Conservation (phyloP, 495 filamentous ascomycete species). For the Penicillium salamii region DNA sequence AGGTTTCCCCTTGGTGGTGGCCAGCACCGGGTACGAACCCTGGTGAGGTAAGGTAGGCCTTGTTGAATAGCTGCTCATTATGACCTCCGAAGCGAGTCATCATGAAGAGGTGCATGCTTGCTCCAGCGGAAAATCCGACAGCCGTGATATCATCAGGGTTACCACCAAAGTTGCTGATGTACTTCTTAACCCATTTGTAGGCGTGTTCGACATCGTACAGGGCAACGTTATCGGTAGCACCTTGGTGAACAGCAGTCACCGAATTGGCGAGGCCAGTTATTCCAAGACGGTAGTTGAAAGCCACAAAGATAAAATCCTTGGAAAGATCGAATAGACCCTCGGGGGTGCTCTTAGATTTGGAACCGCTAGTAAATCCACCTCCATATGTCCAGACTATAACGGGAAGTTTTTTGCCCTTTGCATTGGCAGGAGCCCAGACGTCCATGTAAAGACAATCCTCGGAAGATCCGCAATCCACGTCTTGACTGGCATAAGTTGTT, state of each 20-base stretch:
- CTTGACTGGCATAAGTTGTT: conserved; percentile 36
- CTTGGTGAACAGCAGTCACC: conserved; percentile 23
- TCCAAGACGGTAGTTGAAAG: conserved; percentile 51
- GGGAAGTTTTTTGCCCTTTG: conserved; percentile 26
- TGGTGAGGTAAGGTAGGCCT: conserved; percentile 36
- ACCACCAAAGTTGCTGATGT: conserved; percentile 45
- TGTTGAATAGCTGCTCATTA: conserved; percentile 30
- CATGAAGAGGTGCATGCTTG: conserved; percentile 41
- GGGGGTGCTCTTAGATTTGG: conserved; percentile 27
- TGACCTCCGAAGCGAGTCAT: conserved; percentile 32
- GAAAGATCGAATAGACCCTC: conserved; percentile 26
- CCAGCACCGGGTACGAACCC: conserved; percentile 32
- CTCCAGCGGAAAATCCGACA: conserved; percentile 43
- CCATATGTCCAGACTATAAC: conserved; percentile 44
- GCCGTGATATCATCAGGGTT: conserved; percentile 43
- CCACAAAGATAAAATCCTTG: conserved; percentile 44
- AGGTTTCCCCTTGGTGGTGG: conserved; percentile 26
- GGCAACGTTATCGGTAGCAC: conserved; percentile 46
- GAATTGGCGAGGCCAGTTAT: conserved; percentile 56
- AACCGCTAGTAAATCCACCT: conserved; percentile 38
- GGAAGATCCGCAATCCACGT: conserved; percentile 40
- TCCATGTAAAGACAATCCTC: conserved; percentile 45
- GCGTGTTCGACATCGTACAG: conserved; percentile 50
- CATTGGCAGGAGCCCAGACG: conserved; percentile 33
- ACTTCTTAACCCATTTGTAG: conserved; percentile 32